Conservation (phyloP, 176 grass and related monocot species). For the Puya raimondii region DNA sequence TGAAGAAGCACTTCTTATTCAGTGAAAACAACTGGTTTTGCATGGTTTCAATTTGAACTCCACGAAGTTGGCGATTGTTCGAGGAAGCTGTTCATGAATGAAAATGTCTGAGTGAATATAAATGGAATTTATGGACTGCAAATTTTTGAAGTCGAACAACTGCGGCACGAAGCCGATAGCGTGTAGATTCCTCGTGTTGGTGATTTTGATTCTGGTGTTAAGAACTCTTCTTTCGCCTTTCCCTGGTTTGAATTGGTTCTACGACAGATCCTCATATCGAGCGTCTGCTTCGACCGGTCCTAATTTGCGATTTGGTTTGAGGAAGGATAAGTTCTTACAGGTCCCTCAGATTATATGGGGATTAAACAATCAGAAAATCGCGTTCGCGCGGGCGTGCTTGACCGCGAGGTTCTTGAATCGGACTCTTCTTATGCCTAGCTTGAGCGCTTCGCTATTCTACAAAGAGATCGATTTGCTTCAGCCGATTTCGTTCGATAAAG, state of each 20-base stretch:
- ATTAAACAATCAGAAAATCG: constrained; percentile 98
- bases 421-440: constrained; percentile 89
- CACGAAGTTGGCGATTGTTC: neutral
- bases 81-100: neutral
- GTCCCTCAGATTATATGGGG: constrained; percentile 98
- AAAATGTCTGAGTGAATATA: neutral
- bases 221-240: constrained; percentile 53
- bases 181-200: constrained; percentile 24
- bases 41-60: neutral
- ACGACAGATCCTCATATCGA: constrained; percentile 39
- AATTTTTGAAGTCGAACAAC: constrained; percentile 1
- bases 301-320: constrained; percentile 42
- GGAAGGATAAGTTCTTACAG: constrained; percentile 67
- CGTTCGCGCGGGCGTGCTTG: constrained; percentile 77
- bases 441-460: constrained; percentile 92
- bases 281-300: constrained; percentile 5
- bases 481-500: constrained; percentile 70
- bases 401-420: constrained; percentile 78
- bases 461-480: constrained; percentile 90
- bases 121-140: neutral
- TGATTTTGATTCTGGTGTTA: constrained; percentile 38
- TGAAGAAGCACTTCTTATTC: neutral
- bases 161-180: constrained; percentile 5
- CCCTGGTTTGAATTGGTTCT: constrained; percentile 37
- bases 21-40: neutral